Base-by-base conservation (phyloP, 1,284 basidiomycete species). In the Boletellus sp. region DNA sequence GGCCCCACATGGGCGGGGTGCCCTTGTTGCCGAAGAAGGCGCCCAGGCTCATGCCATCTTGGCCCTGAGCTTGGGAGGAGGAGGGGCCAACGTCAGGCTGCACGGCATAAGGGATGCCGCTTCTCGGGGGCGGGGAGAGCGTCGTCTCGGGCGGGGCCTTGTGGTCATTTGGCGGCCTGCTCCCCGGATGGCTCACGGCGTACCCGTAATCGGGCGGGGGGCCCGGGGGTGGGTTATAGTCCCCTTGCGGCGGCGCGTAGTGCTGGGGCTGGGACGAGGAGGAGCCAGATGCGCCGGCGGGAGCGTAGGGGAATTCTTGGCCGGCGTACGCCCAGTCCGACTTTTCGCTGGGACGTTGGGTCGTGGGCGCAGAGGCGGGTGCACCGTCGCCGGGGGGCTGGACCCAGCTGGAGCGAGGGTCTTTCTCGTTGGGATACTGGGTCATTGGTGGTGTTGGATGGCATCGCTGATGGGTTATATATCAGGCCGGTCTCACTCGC, bases 11-110 rank as follows among this genome's bases (percentile, higher is more conserved):
- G 0, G 53, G 51, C 0, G 65, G 65, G 1, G 58, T 39, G 2
- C 65, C 65, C 2, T 54, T 54, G 50, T 54, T 54, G 12, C 66
- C 65, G 35, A 70, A 67, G 51, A 67, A 67, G 8, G 60, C 32
- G 2, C 30, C 48, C 5, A 68, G 45, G 28, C 61, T 58, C 52
- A 67, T 53, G 35, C 26, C 10, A 1, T 37, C 22, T 26, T 36
- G 44, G 7, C 10, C 50, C 28, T 52, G 52, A 2, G 47, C 0
- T 5, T 36, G 2, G 1, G 51, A 46, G 2, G 44, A 19, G 2
- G 52, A 56, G 2, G 49, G 18, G 4, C 44, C 46, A 0, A 45
- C 22, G 1, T 33, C 37, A 6, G 48, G 24, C 24, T 26, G 32
- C 19, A 12, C 5, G 18, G 18, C 1, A 12, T 38, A 49, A 10